Evolutionary conservation across 305 asterid genomes (phyloP).

Genomic region (Solanum chacoense): DNA sequence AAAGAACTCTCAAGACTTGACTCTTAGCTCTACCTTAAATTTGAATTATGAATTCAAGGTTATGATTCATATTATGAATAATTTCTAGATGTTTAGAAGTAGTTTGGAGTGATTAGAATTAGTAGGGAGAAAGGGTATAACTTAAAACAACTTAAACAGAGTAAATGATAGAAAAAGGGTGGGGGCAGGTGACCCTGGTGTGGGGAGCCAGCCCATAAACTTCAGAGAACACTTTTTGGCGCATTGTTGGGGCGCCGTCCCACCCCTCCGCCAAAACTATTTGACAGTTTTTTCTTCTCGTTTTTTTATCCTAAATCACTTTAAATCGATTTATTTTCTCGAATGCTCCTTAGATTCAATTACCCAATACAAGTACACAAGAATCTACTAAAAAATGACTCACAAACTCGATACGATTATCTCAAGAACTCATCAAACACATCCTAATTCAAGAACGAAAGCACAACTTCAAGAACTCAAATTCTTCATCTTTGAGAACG

Average conservation of each 20-base stretch:
- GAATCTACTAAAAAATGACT: not conserved
- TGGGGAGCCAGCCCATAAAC: not conserved
- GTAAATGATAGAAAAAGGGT: not conserved
- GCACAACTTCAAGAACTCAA: not conserved
- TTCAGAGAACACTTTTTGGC: not conserved
- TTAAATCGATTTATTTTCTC: not conserved
- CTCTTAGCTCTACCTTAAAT: not conserved
- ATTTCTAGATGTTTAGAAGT: not conserved
- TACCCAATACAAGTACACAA: not conserved
- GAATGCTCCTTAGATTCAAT: no score
- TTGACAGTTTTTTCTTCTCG: no score
- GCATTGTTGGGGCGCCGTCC: not conserved
- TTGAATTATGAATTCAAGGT: not conserved
- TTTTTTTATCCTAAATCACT: not conserved
- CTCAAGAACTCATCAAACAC: not conserved
- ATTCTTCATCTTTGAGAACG: not conserved
- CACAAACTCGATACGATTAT: not conserved
- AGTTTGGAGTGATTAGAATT: not conserved
- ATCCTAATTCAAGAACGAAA: not conserved
- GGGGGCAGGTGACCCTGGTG: not conserved
- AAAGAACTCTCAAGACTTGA: not conserved
- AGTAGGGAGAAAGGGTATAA: not conserved
- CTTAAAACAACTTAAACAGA: no score
- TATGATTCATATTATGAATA: not conserved
- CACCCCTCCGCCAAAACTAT: not conserved